A percentile compares a stretch with the other conserved stretches of the same genome.
phyloP scores from a whole-genome alignment of 129 eudicot genomes.

The Escallonia herrerae region DNA sequence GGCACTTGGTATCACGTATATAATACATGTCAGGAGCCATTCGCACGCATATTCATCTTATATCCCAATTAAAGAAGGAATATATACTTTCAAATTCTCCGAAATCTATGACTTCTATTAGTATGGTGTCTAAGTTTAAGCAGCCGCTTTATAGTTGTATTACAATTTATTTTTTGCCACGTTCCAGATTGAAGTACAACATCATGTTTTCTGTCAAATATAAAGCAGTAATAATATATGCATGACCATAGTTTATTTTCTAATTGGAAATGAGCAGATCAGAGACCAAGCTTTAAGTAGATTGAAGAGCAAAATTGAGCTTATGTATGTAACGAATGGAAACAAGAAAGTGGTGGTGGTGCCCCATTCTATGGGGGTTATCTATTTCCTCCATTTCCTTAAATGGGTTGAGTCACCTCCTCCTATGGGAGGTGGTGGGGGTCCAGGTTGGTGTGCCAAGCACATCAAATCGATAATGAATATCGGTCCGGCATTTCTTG shows the following conservation, averaged over 20 bases:
- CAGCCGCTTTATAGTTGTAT: too few relatives aligned
- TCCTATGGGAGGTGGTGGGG: constrained; percentile 91
- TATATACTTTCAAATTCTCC: constrained; percentile 1
- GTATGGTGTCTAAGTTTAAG: too few relatives aligned
- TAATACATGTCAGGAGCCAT: too few relatives aligned
- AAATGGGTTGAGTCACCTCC: constrained; percentile 84
- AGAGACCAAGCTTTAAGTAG: constrained; percentile 85
- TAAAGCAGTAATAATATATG: background rate
- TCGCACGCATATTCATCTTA: too few relatives aligned
- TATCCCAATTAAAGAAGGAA: too few relatives aligned
- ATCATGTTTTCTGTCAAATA: background rate
- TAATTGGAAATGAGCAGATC: constrained; percentile 31
- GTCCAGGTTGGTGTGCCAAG: constrained; percentile 82
- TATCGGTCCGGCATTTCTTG: constrained; percentile 84
- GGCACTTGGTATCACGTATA: background rate
- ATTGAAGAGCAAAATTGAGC: constrained; percentile 82
- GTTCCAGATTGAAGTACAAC: too few relatives aligned
- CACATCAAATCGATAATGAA: constrained; percentile 82
- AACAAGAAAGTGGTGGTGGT: constrained; percentile 92
- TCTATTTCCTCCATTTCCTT: constrained; percentile 77
- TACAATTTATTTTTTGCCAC: too few relatives aligned
- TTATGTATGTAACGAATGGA: constrained; percentile 72
- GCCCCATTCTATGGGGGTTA: constrained; percentile 92
- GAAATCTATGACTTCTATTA: too few relatives aligned
- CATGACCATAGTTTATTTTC: background rate